Evolutionary conservation across 1,284 basidiomycete genomes (phyloP).

Genomic region (Veloboletus limbatus): DNA sequence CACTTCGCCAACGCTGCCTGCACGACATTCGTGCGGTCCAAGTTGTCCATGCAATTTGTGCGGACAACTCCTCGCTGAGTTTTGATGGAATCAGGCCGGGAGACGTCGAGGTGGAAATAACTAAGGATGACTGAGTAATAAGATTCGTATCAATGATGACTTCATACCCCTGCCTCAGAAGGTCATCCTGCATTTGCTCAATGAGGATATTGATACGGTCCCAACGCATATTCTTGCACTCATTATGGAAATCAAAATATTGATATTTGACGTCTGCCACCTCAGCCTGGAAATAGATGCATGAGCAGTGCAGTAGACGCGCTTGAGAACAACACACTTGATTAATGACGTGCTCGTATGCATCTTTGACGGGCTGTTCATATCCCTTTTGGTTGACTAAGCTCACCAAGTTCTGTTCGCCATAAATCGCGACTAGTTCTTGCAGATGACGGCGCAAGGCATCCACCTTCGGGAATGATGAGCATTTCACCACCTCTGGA

Average conservation of each 20-base stretch:
- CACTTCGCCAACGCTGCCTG: constrained; percentile 88
- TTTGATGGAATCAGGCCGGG: constrained; percentile 45
- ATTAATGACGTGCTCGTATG: constrained; percentile 80
- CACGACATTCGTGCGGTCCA: constrained; percentile 96
- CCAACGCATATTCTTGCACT: constrained; percentile 95
- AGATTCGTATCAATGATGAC: neutral
- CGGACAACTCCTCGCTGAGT: constrained; percentile 69
- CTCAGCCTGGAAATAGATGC: constrained; percentile 44
- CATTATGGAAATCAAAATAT: constrained; percentile 98
- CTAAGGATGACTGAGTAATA: constrained; percentile 37
- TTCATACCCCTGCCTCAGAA: constrained; percentile 69
- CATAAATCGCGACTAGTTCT: constrained; percentile 76
- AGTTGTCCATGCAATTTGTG: constrained; percentile 94
- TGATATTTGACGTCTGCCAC: constrained; percentile 78
- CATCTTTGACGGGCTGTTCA: constrained; percentile 95
- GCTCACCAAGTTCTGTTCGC: constrained; percentile 82
- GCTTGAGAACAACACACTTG: constrained; percentile 40
- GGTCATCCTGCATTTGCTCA: constrained; percentile 72
- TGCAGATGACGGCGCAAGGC: constrained; percentile 77
- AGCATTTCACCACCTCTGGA: constrained; percentile 6
- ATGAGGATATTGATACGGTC: constrained; percentile 87
- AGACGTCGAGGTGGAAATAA: constrained; percentile 69
- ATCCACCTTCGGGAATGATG: constrained; percentile 49
- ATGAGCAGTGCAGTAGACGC: constrained; percentile 4
- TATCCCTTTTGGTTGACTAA: constrained; percentile 95